Conservation (phyloP, 2,329 filamentous ascomycete species). For the Fusarium cicatricum region DNA sequence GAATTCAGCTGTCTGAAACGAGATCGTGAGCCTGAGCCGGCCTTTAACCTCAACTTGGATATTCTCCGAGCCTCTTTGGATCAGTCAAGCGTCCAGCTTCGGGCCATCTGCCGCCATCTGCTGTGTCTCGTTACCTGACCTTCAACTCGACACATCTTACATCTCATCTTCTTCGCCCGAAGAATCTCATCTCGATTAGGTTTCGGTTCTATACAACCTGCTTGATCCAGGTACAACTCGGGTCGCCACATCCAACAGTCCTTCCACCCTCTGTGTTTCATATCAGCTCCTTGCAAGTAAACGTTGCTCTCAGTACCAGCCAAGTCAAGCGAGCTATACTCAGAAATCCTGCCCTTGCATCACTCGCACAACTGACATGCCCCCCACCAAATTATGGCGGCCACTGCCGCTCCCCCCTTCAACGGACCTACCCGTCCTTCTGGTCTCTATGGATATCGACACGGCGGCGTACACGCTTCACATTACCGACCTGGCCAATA, state of each 20-base stretch:
- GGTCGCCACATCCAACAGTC: neutral
- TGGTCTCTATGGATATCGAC: slow-evolving; percentile 67
- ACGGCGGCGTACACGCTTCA: slow-evolving; percentile 68
- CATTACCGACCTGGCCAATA: slow-evolving; percentile 74
- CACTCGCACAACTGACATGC: slow-evolving; percentile 39
- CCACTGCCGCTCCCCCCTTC: slow-evolving; percentile 55
- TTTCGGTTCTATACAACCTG: neutral
- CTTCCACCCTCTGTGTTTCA: neutral
- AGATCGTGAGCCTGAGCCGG: slow-evolving; percentile 1
- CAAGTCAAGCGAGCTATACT: neutral
- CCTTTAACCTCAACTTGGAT: slow-evolving; percentile 4
- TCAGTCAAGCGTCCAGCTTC: neutral
- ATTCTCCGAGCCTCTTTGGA: slow-evolving; percentile 6
- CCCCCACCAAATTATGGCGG: slow-evolving; percentile 53
- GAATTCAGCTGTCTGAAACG: slow-evolving; percentile 15
- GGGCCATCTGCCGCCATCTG: neutral
- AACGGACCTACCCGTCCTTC: slow-evolving; percentile 63
- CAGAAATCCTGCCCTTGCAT: neutral
- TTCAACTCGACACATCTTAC: neutral
- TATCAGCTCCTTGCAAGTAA: neutral
- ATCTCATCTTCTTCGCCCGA: neutral
- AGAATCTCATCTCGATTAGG: neutral
- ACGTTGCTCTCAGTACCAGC: neutral
- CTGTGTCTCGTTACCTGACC: slow-evolving; percentile 1
- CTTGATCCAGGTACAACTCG: neutral